Conservation (phyloP, 148 eudicot species). For the Camellia sinensis region DNA sequence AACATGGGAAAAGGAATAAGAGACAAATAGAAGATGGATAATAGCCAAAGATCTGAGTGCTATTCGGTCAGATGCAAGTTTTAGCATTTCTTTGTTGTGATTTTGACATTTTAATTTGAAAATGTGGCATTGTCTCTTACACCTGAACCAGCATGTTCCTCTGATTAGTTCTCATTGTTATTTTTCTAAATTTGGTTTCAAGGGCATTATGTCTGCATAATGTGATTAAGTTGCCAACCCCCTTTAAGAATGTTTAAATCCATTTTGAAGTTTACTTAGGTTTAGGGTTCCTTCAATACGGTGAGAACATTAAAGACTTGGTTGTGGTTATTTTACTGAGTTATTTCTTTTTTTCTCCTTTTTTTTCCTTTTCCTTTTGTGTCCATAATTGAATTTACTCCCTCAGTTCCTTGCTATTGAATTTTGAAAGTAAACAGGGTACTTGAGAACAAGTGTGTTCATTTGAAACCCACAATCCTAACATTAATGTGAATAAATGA, state of each 20-base stretch:
- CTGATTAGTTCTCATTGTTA: neutral
- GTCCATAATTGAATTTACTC: neutral
- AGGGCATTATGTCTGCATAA: neutral
- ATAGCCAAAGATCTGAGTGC: slow-evolving; percentile 10
- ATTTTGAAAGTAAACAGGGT: neutral
- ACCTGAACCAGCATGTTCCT: neutral
- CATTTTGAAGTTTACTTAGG: neutral
- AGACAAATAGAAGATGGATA: no score
- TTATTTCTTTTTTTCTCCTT: neutral
- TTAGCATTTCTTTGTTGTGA: neutral
- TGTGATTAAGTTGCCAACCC: neutral
- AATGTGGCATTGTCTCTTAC: slow-evolving; percentile 4
- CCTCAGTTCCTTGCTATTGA: neutral
- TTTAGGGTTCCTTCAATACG: neutral
- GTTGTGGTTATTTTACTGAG: neutral
- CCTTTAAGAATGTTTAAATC: neutral
- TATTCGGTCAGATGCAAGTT: slow-evolving; percentile 1
- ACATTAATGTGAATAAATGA: neutral
- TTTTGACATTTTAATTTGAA: neutral
- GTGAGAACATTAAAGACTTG: neutral
- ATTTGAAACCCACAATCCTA: neutral
- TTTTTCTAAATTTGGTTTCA: neutral
- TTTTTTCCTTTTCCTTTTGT: neutral
- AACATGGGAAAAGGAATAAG: no score
- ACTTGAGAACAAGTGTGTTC: neutral